Base-by-base conservation (phyloP, 176 grass and related monocot genomes). In the Oryza meyeriana region DNA sequence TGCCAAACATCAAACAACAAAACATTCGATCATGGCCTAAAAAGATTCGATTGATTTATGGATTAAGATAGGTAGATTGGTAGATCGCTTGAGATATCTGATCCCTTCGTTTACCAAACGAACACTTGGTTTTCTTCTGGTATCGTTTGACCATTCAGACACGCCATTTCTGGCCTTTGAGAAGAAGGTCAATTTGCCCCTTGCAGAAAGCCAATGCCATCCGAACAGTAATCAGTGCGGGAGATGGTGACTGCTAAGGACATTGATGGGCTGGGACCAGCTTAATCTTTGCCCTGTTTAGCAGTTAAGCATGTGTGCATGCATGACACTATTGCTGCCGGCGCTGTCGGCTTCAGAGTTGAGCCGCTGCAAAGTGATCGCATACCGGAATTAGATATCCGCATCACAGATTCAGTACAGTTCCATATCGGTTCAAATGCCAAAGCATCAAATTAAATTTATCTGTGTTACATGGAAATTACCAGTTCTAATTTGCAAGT, bases 61-160 rank as follows among this genome's bases (percentile, higher is more conserved):
- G 20, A 18, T 59, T 16, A 71, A 35, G 55, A 68, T n/a, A n/a
- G 65, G 38, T 14, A 0, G 64, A 36, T 69, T 39, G 10, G 25
- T 32, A 70, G 17, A 48, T 41, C 45, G 9, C 18, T 58, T 3
- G 29, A 31, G 72, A 76, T 74, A 39, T 59, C 11, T 58, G 66
- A 66, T 66, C 35, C 31, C 42, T 42, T 16, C 34, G 47, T 83
- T 66, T 84, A 45, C 68, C 59, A 41, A 73, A 58, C 35, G 12
- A 42, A 12, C 67, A 3, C 20, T 1, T 28, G 39, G 50, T 55
- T 22, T 42, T 42, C 12, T 16, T 42, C 25, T 6, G 68, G 68
- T 42, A 25, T 38, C n/a, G 1, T 64, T 45, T 78, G 61, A 78
- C 76, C 75, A 31, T 65, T 31, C 2, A 64, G 35, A 77, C 4